phyloP scores from a whole-genome alignment of 2,329 filamentous ascomycete species.

The Helotiales sp. region DNA sequence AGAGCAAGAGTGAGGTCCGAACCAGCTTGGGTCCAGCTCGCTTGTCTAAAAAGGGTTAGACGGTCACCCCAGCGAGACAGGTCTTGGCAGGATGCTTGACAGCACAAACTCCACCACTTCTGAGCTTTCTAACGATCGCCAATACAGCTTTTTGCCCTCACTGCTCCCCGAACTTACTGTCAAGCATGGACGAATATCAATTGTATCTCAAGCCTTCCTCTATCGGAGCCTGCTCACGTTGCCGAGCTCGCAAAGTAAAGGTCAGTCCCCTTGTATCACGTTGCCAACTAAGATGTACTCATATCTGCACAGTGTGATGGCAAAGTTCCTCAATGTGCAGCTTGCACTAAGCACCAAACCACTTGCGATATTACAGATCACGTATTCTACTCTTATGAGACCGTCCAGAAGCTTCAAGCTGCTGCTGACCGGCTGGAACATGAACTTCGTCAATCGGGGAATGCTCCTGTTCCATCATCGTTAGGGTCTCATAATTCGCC shows the following conservation, averaged over 20 bases:
- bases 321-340: background rate
- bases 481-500: background rate
- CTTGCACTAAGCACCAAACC: constrained; percentile 6
- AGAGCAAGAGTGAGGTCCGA: constrained; percentile 1
- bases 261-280: background rate
- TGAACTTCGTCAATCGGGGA: background rate
- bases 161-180: background rate
- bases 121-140: background rate
- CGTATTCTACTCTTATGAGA: constrained; percentile 1
- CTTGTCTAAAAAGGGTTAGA: background rate
- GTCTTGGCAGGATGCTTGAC: background rate
- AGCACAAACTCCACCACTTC: background rate
- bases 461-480: background rate
- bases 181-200: background rate
- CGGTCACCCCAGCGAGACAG: background rate
- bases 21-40: background rate
- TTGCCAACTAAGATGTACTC: background rate
- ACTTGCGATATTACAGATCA: constrained; percentile 6
- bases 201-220: background rate
- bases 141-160: background rate
- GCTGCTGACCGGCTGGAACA: background rate
- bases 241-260: background rate
- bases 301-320: background rate
- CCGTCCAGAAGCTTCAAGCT: background rate
- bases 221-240: background rate